Base-by-base conservation (phyloP, 768 basidiomycete genomes). In the Suillus brevipes region DNA sequence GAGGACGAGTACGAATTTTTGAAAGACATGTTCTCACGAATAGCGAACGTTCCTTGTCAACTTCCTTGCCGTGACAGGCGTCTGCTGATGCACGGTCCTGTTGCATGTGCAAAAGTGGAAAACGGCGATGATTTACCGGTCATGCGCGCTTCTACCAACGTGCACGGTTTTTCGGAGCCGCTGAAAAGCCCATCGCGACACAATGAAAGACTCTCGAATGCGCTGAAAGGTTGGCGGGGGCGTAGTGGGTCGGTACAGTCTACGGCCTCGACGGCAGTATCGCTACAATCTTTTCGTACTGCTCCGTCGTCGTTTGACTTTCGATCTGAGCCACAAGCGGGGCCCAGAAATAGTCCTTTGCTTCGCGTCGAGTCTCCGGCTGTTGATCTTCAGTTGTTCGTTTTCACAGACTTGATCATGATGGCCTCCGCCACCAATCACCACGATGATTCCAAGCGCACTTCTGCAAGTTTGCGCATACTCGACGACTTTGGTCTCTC, bases 1-100 rank as follows among this genome's bases (percentile, higher is more conserved):
- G 94, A 96, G 74, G 92, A 95, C 60, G 92, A 94, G 66, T 93
- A 95, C 72, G 87, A 88, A n/a, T 76, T 86, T 43, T 80, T 92
- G 40, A 91, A 90, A 73, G 75, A 81, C 23, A 81, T 93, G 23
- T 78, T 86, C 16, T 73, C 77, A 7, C 82, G 84, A 0, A 85
- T 96, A 66, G 79, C 83, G 28, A 90, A 90, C 2, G 72, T 92
- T 5, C 74, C 82, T 2, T 72, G 80, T 1, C 83, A 80, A 28
- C 81, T 97, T 2, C 89, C 90, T 1, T 81, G 80, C 36, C 82
- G 94, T 49, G 92, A 92, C 64, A 84, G 95, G n/a, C 80, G 88
- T 47, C 80, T 97, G 14, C 78, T 95, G 45, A 83, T 85, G 63
- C 87, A 89, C 67, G 94, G 92, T 20, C 74, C 80, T 3, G 77